Evolutionary conservation across 2,329 filamentous ascomycete species (phyloP), one percentile per base, ranked within the genome.

Genomic region (Penicillium hordei): DNA sequence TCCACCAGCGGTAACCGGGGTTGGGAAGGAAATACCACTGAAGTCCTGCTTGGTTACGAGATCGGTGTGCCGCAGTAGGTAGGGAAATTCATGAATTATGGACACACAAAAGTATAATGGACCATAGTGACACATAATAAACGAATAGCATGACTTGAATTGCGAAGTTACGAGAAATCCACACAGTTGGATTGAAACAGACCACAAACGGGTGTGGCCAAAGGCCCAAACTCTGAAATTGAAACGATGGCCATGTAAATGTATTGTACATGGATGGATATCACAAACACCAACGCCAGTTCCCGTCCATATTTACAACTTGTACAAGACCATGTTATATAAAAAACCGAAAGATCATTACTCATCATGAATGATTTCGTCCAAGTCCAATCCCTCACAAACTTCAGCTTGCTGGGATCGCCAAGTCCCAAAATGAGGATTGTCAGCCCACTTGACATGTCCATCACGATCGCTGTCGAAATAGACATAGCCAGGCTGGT

Each of bases 1-100:
- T 93, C 90, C 2, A 90, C 91, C 0, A 93, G 91, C 5, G 94
- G 94, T 0, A 97, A 94, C 61, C 81, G 94, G 61, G 94, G 94
- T 0, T 99, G 94, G 94, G 94, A 97, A 73, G 94, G 94, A 1
- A 87, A 84, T 21, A 88, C 84, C 36, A 97, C 94, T 0, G 94
- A 99, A 77, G 91, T 94, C 0, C 74, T 99, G 59, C 85, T 99
- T 54, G 94, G 94, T 17, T 99, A 99, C 75, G 94, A 99, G 77
- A 96, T 99, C 65, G 79, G 78, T 10, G 79, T 83, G 52, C 72
- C 73, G 43, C 65, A 65, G 36, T 71, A 52, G 31, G 36, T 71
- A 52, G 31, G 15, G 13, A 23, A 25, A 29, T 4, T 7, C 19
- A 36, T 43, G 10, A 23, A 29, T 10, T 9, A 25, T 19, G 43